Conservation (phyloP, 371 early-diverging fungal species). For the Apophysomyces variabilis region DNA sequence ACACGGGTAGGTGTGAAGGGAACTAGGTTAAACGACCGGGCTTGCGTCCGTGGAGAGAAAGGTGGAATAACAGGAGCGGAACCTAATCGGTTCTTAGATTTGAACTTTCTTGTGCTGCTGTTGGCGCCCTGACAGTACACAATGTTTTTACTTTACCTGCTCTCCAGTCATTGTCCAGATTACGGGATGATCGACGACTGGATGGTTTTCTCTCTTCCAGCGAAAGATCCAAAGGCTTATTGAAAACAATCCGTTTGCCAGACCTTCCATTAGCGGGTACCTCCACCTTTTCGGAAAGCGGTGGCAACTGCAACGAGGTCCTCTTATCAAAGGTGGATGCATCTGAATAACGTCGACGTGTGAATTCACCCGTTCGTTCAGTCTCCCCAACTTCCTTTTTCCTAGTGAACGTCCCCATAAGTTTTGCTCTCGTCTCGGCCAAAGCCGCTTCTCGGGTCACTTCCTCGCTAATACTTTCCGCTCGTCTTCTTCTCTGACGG, state of each 20-base stretch:
- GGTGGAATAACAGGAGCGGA: conserved; percentile 17
- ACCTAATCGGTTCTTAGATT: conserved; percentile 14
- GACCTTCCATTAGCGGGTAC: conserved; percentile 13
- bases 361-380: conserved; percentile 9
- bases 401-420: conserved; percentile 33
- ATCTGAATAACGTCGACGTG: conserved; percentile 42
- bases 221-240: conserved; percentile 33
- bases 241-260: conserved; percentile 30
- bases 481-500: conserved; percentile 31
- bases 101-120: background rate
- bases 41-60: conserved; percentile 12
- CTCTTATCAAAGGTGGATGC: conserved; percentile 31
- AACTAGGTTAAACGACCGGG: conserved; percentile 44
- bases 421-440: conserved; percentile 45
- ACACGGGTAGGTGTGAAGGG: conserved; percentile 51
- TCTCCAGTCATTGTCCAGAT: conserved; percentile 44
- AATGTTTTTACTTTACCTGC: conserved; percentile 15
- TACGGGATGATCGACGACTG: conserved; percentile 39
- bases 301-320: conserved; percentile 32
- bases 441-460: conserved; percentile 35
- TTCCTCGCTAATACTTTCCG: conserved; percentile 25
- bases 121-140: background rate
- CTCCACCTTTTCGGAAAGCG: conserved; percentile 30
- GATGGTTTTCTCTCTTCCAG: conserved; percentile 22
- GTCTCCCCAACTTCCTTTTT: conserved; percentile 10